phyloP scores from a whole-genome alignment of 176 grass and related monocot species.

The Rhynchospora tenuis region DNA sequence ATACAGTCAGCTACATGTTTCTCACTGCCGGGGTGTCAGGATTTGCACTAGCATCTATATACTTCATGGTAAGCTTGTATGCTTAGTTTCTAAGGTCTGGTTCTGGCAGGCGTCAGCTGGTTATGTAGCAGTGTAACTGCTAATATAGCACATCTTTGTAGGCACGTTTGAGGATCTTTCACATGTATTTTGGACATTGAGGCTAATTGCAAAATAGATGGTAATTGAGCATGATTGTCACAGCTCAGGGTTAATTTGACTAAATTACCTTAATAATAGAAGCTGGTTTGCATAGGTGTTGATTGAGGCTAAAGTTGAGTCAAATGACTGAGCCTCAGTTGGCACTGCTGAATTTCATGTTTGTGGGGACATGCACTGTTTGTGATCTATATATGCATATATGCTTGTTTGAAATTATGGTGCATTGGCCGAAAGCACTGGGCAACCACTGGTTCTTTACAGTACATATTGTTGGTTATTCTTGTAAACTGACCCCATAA shows the following conservation, averaged over 20 bases:
- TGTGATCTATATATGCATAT: neutral
- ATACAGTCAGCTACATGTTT: constrained; percentile 89
- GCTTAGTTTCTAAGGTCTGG: neutral
- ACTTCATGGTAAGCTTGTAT: constrained; percentile 62
- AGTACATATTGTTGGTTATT: neutral
- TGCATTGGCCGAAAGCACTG: neutral
- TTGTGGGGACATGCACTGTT: neutral
- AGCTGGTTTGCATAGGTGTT: neutral
- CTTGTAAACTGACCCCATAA: constrained; percentile 10
- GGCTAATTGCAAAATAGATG: neutral
- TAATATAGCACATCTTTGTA: neutral
- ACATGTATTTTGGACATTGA: neutral
- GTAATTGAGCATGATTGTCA: neutral
- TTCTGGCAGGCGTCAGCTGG: neutral
- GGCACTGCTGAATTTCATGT: neutral
- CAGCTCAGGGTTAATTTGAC: neutral
- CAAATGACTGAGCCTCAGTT: neutral
- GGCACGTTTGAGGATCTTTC: neutral
- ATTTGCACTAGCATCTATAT: constrained; percentile 59
- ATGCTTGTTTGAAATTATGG: neutral
- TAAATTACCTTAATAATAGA: neutral
- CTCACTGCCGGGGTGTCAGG: constrained; percentile 71
- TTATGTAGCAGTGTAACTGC: neutral
- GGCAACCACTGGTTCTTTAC: neutral
- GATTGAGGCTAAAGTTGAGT: neutral